Base-by-base conservation (phyloP, 129 eudicot species). In the Centrapalus pauciflorus region DNA sequence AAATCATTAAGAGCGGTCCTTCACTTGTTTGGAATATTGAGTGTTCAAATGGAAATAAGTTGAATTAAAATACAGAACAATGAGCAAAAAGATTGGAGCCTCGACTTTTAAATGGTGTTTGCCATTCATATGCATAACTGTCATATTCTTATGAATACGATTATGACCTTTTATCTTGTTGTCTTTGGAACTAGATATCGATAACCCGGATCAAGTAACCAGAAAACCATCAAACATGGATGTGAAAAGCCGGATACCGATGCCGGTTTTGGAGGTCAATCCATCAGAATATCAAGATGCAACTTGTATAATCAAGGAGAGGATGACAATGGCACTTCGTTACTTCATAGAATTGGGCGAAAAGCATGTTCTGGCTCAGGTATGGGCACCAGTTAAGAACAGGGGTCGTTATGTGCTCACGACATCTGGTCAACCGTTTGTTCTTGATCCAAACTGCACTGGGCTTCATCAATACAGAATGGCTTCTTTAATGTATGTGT, bases 281-380 rank as follows among this genome's bases (percentile, higher is more conserved):
- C 84, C 93, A 54, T 55, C 67, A 10, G 86, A 82, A 55, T 58
- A 70, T 55, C 70, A 76, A 35, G 87, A 85, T 32, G 81, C 86
- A 52, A 54, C 95, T 2, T 86, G 76, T 71, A 55, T 86, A 45
- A 88, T 93, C 75, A 93, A 93, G 45, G 95, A 93, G 74, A 82
- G 97, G 77, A 94, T 94, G 99, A 77, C 97, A 55, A 96, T 71
- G 76, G 99, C 99, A 2, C 95, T 94, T 77, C 84, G 99, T 7
- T 82, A 82, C 84, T 86, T 94, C 63, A 94, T 86, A 76, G 99
- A 86, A 13, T 81, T 84, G 48, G 83, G 90, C 26, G 97, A 79
- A 52, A 90, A 86, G 66, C 92, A 86, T 29, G 88, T 90, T 34
- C 27, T 90, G 63, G 97, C 97, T 61, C 97, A 90, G 73, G 80